Percentiles rank a stretch among this genome's conserved stretches.
Conservation (phyloP, 805 yeast genomes). For the Candida cerambycidarum region DNA sequence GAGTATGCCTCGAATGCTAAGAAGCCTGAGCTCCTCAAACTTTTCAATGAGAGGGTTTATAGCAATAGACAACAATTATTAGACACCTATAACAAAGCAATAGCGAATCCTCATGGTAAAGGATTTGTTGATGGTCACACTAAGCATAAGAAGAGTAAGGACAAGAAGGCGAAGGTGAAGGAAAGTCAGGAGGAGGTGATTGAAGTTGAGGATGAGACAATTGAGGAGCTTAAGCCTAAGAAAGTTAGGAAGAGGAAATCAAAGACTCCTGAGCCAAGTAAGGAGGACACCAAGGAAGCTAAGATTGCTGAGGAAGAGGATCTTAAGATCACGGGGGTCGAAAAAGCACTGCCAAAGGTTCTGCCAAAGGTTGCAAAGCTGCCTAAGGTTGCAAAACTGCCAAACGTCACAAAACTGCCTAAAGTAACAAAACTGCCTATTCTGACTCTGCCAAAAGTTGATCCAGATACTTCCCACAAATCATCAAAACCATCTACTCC, state of each 20-base stretch:
- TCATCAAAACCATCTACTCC: constrained; percentile 11
- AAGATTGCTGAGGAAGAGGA: too few species aligned
- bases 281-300: neutral
- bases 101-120: constrained; percentile 5
- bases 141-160: constrained; percentile 5
- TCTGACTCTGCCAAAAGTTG: neutral
- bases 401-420: neutral
- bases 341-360: too few species aligned
- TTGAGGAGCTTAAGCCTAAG: neutral
- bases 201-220: constrained; percentile 15
- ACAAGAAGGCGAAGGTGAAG: constrained; percentile 1
- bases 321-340: neutral
- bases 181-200: constrained; percentile 5
- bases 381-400: neutral
- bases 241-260: neutral
- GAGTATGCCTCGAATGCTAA: constrained; percentile 60
- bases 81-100: constrained; percentile 20
- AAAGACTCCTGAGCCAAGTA: constrained; percentile 2
- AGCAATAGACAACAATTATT: constrained; percentile 48
- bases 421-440: neutral
- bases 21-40: constrained; percentile 61
- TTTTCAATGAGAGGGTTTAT: constrained; percentile 55
- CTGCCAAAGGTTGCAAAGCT: too few species aligned
- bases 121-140: constrained; percentile 8
- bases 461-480: neutral